Evolutionary conservation across 257 asterid species (phyloP).

Genomic region (Cordia subcordata): DNA sequence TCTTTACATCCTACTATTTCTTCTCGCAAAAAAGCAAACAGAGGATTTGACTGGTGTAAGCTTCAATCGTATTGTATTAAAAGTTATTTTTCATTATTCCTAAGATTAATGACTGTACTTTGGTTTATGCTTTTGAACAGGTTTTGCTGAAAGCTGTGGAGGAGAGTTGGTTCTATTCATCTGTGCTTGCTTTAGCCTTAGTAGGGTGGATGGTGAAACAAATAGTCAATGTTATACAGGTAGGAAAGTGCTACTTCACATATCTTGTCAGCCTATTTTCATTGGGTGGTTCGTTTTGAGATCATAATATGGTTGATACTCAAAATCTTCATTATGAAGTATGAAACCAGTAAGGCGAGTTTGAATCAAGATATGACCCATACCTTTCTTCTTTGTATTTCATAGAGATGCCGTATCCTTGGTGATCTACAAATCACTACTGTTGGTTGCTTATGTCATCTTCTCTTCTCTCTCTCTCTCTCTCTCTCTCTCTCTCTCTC

Average conservation of each 20-base stretch:
- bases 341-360: too few species aligned
- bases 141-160: constrained; percentile 50
- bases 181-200: constrained; percentile 45
- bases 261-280: not conserved
- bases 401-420: too few species aligned
- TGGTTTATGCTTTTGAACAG: constrained; percentile 26
- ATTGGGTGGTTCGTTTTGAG: too few species aligned
- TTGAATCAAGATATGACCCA: too few species aligned
- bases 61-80: constrained; percentile 15
- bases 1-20: constrained; percentile 76
- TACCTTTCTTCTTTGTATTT: not conserved
- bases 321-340: too few species aligned
- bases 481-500: not conserved
- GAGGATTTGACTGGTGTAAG: constrained; percentile 58
- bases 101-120: not conserved
- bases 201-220: constrained; percentile 89
- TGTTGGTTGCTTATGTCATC: not conserved
- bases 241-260: constrained; percentile 14
- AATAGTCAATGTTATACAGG: constrained; percentile 80
- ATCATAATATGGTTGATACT: too few species aligned
- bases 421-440: too few species aligned
- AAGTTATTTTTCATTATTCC: not conserved
- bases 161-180: constrained; percentile 45
- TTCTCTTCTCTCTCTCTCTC: not conserved
- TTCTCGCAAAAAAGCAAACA: constrained; percentile 60